A percentile compares a stretch with the other conserved stretches of the same genome.
Evolutionary conservation across 352 stramenopile genomes (phyloP).

Genomic region (Thalassiosira hispida): DNA sequence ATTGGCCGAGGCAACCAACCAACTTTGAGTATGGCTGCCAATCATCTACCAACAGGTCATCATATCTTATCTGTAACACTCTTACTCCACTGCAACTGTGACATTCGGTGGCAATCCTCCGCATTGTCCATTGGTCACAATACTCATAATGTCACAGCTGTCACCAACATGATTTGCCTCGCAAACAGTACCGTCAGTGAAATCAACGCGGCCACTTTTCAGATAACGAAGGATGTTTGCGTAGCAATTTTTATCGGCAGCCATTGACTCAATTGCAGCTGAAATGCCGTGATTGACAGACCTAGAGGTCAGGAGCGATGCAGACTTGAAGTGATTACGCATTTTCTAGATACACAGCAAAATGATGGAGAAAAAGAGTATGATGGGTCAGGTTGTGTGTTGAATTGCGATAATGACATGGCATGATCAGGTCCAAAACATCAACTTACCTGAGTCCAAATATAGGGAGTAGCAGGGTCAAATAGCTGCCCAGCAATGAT

Average conservation of each 20-base stretch:
- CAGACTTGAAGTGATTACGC: constrained; percentile 14
- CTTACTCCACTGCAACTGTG: not conserved
- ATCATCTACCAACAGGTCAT: no score
- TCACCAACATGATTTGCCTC: constrained; percentile 18
- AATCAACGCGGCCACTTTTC: constrained; percentile 15
- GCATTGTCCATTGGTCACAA: not conserved
- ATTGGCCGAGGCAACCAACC: no score
- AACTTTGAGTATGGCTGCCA: no score
- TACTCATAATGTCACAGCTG: constrained; percentile 2
- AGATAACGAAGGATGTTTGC: constrained; percentile 21
- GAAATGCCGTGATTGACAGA: constrained; percentile 21
- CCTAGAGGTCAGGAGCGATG: constrained; percentile 18
- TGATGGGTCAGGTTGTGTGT: no score
- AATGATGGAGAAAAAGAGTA: not conserved
- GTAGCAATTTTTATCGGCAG: constrained; percentile 7
- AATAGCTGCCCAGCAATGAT: constrained; percentile 24
- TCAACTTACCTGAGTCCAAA: constrained; percentile 21
- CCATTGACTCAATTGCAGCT: constrained; percentile 2
- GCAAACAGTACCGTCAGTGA: constrained; percentile 18
- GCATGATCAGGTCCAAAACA: not conserved
- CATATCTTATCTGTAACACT: no score
- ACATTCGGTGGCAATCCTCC: not conserved
- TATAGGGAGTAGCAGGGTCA: constrained; percentile 15
- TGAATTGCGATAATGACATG: not conserved
- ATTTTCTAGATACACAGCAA: constrained; percentile 15